Evolutionary conservation across 441 rosid species (phyloP), one percentile per base, ranked within the genome.

Genomic region (Arabidopsis hybrid): DNA sequence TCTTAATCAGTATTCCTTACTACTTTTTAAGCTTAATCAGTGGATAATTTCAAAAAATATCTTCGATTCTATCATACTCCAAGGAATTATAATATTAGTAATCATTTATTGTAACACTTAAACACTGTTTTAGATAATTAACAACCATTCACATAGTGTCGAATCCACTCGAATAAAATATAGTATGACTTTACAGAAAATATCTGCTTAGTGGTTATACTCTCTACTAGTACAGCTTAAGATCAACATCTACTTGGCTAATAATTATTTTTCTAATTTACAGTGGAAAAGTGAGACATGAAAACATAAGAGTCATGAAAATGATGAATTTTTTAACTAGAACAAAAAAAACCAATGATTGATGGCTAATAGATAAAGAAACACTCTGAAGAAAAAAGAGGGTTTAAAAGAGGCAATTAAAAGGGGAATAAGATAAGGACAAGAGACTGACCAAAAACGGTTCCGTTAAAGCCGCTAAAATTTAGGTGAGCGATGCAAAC

Each of bases 401-500:
- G 26, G 26, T 21, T 21, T 21, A 21, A 21, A 21, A 21, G 26
- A 21, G 26, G 26, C 34, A n/a, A 47, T 58, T 9, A 21, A 21
- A 71, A 47, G 14, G 64, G 43, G 16, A 34, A 10, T 43, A 1
- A 38, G 72, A 65, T 14, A 66, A 65, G 38, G 67, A 76, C 74
- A 67, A 73, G 71, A 38, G 71, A 64, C 65, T 61, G 60, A 42
- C 14, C 29, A 2, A 59, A 68, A 67, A 72, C 74, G 70, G 70
- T 56, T 72, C 57, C 66, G 64, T 55, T 53, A 68, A 67, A 73
- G 63, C 67, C 29, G 72, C 63, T 57, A 58, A 57, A 64, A 36
- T 43, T 67, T 64, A 65, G 80, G 72, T 59, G 47, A 64, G 42
- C 71, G 60, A 76, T 31, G 72, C 80, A 76, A 58, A 70, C 80